Evolutionary conservation across 805 yeast species (phyloP).

Genomic region (Lachancea dasiensis): DNA sequence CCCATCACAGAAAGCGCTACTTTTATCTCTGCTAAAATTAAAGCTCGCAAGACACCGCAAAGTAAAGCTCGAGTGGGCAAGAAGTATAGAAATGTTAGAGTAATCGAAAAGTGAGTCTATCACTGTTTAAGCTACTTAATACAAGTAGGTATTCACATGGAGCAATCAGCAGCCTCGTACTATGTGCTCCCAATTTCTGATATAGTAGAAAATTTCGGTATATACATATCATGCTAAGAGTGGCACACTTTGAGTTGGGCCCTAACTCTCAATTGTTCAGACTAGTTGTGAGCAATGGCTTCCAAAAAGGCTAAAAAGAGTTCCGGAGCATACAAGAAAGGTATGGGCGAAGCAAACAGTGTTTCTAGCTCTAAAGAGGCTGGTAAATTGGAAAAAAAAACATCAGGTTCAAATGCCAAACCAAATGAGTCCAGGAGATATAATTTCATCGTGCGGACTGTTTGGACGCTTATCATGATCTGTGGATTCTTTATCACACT

Average conservation of each 20-base stretch:
- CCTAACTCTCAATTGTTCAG: background rate
- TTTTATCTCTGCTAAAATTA: too few species aligned
- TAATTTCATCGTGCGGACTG: constrained; percentile 70
- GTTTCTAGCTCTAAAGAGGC: background rate
- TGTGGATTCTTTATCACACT: constrained; percentile 60
- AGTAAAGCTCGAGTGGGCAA: too few species aligned
- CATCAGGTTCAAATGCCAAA: background rate
- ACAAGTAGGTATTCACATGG: too few species aligned
- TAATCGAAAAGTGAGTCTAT: too few species aligned
- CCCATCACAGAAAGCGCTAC: too few species aligned
- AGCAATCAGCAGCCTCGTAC: too few species aligned
- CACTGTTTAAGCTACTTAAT: too few species aligned
- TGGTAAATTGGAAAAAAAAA: background rate
- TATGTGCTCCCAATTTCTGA: too few species aligned
- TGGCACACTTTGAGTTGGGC: background rate
- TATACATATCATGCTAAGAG: background rate
- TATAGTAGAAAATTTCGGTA: background rate
- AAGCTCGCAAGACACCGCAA: too few species aligned
- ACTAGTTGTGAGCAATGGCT: constrained; percentile 3
- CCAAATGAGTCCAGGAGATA: constrained; percentile 19
- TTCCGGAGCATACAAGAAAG: constrained; percentile 2
- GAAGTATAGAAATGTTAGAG: too few species aligned
- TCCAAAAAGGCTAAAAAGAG: constrained; percentile 8
- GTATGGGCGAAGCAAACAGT: background rate
- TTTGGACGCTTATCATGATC: constrained; percentile 94